Evolutionary conservation across 306 rosid genomes (phyloP).

Genomic region (Amphicarpaea edgeworthii): DNA sequence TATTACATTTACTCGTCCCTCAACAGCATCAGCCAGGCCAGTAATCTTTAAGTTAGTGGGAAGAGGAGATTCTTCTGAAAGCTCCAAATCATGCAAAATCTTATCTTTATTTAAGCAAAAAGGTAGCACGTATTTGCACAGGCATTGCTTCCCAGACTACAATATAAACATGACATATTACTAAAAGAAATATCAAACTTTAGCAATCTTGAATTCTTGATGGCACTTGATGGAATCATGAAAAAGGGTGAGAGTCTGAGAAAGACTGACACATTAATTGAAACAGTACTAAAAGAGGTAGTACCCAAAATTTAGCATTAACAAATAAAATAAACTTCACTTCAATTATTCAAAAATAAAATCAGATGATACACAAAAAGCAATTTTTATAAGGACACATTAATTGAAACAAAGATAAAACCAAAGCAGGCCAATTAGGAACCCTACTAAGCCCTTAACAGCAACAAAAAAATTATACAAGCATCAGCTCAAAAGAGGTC

Average conservation of each 20-base stretch:
- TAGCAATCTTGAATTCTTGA: constrained; percentile 38
- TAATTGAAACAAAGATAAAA: constrained; percentile 16
- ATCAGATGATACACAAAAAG: constrained; percentile 29
- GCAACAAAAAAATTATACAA: constrained; percentile 6
- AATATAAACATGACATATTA: constrained; percentile 40
- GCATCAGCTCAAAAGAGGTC: constrained; percentile 24
- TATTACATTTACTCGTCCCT: constrained; percentile 82
- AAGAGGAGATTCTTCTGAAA: constrained; percentile 68
- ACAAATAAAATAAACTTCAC: constrained; percentile 13
- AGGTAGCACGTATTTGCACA: constrained; percentile 83
- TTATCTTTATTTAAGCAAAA: constrained; percentile 66
- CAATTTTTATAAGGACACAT: not conserved
- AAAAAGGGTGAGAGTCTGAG: not conserved
- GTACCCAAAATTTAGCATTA: not conserved
- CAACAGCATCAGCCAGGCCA: constrained; percentile 89
- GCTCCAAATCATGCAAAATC: constrained; percentile 59
- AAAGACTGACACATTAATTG: constrained; percentile 24
- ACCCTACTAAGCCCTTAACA: constrained; percentile 2
- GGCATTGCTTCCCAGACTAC: constrained; percentile 97
- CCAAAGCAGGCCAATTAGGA: constrained; percentile 20
- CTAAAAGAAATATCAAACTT: constrained; percentile 38
- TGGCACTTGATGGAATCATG: constrained; percentile 28
- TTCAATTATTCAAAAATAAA: constrained; percentile 21
- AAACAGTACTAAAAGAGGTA: constrained; percentile 14
- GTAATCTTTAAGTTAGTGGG: constrained; percentile 70